A percentile compares a stretch with the other conserved stretches of the same genome.
phyloP scores from a whole-genome alignment of 345 rosid genomes.

The Pistacia vera region DNA sequence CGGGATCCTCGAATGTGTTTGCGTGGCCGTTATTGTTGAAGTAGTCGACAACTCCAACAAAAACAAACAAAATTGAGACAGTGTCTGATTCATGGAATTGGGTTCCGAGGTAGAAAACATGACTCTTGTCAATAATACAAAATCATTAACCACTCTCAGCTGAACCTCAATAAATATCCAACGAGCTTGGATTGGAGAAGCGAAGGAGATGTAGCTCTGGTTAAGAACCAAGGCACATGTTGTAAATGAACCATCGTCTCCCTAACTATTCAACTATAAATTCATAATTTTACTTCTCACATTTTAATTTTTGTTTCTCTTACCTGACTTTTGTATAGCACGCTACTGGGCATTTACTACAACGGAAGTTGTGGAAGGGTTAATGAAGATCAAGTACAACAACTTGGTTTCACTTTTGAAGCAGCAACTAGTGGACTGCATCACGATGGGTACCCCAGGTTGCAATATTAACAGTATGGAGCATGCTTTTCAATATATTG shows the following conservation, averaged over 20 bases:
- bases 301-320: not conserved
- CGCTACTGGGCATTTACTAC: constrained; percentile 62
- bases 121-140: too few species aligned
- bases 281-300: not conserved
- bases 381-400: constrained; percentile 37
- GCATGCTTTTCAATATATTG: constrained; percentile 21
- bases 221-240: constrained; percentile 45
- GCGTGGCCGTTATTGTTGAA: too few species aligned
- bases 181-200: constrained; percentile 43
- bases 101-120: too few species aligned
- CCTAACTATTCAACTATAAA: not conserved
- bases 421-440: constrained; percentile 60
- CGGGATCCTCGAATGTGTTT: too few species aligned
- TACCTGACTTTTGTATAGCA: constrained; percentile 20
- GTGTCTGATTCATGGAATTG: too few species aligned
- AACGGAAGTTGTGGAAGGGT: constrained; percentile 40
- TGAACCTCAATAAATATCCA: not conserved
- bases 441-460: constrained; percentile 34
- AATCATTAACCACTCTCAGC: too few species aligned
- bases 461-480: constrained; percentile 37
- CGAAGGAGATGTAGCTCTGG: constrained; percentile 41
- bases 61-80: too few species aligned
- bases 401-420: constrained; percentile 44
- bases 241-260: constrained; percentile 23
- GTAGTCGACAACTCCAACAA: too few species aligned